Conservation (phyloP, 1,284 basidiomycete genomes). For the Blastosporella zonata region DNA sequence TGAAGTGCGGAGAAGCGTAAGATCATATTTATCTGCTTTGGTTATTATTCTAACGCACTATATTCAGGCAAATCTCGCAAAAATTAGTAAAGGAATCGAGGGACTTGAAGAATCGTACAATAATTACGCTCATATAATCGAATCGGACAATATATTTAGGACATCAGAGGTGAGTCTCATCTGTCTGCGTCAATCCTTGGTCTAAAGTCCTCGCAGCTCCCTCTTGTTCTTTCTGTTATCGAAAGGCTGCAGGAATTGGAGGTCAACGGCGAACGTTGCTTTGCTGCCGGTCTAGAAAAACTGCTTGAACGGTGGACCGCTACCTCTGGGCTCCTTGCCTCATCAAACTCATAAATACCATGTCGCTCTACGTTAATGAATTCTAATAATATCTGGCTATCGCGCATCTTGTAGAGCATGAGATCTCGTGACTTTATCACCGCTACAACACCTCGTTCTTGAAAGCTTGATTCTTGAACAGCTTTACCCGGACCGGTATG, state of each 20-base stretch:
- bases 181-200: not conserved
- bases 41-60: not conserved
- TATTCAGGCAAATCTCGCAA: conserved; percentile 2
- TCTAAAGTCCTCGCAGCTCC: conserved; percentile 22
- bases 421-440: too few species aligned
- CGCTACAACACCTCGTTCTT: too few species aligned
- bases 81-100: conserved; percentile 3
- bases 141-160: conserved; percentile 3
- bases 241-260: conserved; percentile 17
- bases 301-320: conserved; percentile 20
- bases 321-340: conserved; percentile 16
- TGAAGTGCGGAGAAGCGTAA: not conserved
- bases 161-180: conserved; percentile 10
- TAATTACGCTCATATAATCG: conserved; percentile 17
- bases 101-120: conserved; percentile 23
- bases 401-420: too few species aligned
- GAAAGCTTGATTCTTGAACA: not conserved
- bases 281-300: conserved; percentile 17
- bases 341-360: not conserved
- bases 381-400: too few species aligned
- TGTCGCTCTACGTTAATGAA: not conserved
- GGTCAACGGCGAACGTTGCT: conserved; percentile 21
- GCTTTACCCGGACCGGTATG: not conserved
- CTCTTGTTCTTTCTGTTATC: conserved; percentile 22
- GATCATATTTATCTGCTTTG: not conserved